Conservation (phyloP, 345 rosid species). For the Atalantia buxifolia region DNA sequence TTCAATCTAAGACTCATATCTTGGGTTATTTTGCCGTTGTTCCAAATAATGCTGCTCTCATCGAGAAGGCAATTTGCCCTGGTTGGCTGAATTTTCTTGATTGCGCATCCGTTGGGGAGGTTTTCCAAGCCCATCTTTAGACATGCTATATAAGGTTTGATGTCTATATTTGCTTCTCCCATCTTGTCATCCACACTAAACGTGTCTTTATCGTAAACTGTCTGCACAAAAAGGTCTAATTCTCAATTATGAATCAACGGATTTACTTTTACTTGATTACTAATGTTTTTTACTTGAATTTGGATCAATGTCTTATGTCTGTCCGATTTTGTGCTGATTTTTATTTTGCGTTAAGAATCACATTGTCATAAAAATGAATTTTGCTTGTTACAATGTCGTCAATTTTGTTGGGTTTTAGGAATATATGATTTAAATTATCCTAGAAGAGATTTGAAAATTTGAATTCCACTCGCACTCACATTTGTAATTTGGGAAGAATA, state of each 20-base stretch:
- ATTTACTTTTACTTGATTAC: no score
- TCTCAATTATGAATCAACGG: not conserved
- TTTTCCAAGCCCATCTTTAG: constrained; percentile 35
- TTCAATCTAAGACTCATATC: constrained; percentile 49
- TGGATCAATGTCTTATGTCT: no score
- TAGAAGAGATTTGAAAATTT: no score
- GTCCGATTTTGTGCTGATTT: no score
- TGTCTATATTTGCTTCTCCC: constrained; percentile 77
- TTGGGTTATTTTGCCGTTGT: constrained; percentile 49
- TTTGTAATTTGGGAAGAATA: not conserved
- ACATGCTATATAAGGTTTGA: constrained; percentile 52
- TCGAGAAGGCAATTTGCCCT: constrained; percentile 48
- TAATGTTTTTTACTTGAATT: no score
- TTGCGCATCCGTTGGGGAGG: constrained; percentile 52
- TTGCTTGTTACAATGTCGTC: no score
- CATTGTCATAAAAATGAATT: no score
- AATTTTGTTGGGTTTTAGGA: no score
- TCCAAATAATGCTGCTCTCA: constrained; percentile 48
- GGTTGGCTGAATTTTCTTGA: constrained; percentile 45
- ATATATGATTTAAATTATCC: no score
- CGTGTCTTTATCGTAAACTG: constrained; percentile 75
- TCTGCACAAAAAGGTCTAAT: constrained; percentile 19
- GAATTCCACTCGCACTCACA: not conserved
- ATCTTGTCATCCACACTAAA: constrained; percentile 64
- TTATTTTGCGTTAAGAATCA: no score